Evolutionary conservation across 2,329 filamentous ascomycete genomes (phyloP).

Genomic region (Fusarium pininemorale): DNA sequence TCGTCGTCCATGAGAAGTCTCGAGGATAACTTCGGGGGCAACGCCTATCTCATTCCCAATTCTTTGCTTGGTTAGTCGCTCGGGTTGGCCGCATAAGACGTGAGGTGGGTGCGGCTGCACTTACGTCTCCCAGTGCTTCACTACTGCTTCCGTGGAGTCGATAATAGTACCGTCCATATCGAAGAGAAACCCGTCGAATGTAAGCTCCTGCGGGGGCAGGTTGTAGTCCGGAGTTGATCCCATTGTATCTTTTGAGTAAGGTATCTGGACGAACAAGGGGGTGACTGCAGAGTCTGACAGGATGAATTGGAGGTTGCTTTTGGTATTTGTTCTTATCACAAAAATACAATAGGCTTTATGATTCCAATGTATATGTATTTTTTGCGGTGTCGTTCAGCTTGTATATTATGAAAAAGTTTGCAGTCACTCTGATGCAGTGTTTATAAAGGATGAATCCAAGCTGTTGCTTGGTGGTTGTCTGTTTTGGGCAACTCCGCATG

Average conservation of each 20-base stretch:
- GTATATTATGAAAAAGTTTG: neutral
- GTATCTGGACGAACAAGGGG: neutral
- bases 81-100: neutral
- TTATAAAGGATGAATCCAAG: slow-evolving; percentile 5
- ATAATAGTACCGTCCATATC: slow-evolving; percentile 88
- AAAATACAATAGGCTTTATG: neutral
- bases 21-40: slow-evolving; percentile 82
- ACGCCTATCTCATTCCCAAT: slow-evolving; percentile 85
- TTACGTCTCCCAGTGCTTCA: slow-evolving; percentile 79
- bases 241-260: slow-evolving; percentile 38
- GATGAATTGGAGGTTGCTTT: neutral
- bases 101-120: slow-evolving; percentile 33
- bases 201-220: slow-evolving; percentile 55
- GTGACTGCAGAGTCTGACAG: neutral
- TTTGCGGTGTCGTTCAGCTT: neutral
- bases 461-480: slow-evolving; percentile 7
- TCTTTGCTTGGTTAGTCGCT: slow-evolving; percentile 51
- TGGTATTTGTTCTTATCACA: neutral
- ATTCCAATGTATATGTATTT: neutral
- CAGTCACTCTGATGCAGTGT: neutral
- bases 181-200: slow-evolving; percentile 69
- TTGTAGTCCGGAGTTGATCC: slow-evolving; percentile 51
- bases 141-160: slow-evolving; percentile 79
- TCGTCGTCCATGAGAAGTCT: slow-evolving; percentile 89
- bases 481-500: slow-evolving; percentile 43